Percentiles rank a stretch among this genome's conserved stretches.
Evolutionary conservation across 2,329 filamentous ascomycete species (phyloP).

Genomic region (Alternaria panax): DNA sequence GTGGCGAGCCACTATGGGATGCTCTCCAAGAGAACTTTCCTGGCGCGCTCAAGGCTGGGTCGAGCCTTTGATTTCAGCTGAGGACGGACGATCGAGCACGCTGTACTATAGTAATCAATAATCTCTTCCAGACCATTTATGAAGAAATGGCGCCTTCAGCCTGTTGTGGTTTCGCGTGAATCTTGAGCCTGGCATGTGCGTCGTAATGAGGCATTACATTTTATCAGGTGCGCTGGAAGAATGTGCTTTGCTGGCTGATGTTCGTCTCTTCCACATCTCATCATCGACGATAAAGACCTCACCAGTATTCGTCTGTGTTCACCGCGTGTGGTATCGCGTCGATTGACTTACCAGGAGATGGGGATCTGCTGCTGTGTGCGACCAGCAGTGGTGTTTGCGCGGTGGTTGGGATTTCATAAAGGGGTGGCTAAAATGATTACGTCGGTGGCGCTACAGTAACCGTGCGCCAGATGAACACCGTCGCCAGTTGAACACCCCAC

Average conservation of each 20-base stretch:
- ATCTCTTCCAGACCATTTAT: background rate
- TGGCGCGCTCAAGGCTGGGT: conserved; percentile 19
- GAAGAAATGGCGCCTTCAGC: background rate
- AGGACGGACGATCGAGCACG: background rate
- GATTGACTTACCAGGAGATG: background rate
- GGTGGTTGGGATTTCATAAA: too few species aligned
- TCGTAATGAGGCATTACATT: background rate
- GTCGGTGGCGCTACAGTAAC: too few species aligned
- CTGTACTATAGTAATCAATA: background rate
- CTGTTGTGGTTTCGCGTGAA: background rate
- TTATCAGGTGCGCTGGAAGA: background rate
- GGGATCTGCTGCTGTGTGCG: background rate
- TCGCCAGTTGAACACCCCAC: too few species aligned
- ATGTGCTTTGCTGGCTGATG: background rate
- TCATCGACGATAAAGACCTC: background rate
- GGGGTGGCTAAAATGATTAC: too few species aligned
- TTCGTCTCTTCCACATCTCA: background rate
- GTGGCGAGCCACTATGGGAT: conserved; percentile 29
- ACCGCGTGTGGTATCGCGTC: too few species aligned
- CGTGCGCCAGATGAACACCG: too few species aligned
- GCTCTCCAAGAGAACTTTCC: conserved; percentile 18
- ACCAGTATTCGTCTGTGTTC: background rate
- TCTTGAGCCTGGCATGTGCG: background rate
- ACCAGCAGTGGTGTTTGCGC: background rate
- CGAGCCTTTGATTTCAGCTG: background rate